Base-by-base conservation (phyloP, 495 filamentous ascomycete genomes). In the Terfezia claveryi region DNA sequence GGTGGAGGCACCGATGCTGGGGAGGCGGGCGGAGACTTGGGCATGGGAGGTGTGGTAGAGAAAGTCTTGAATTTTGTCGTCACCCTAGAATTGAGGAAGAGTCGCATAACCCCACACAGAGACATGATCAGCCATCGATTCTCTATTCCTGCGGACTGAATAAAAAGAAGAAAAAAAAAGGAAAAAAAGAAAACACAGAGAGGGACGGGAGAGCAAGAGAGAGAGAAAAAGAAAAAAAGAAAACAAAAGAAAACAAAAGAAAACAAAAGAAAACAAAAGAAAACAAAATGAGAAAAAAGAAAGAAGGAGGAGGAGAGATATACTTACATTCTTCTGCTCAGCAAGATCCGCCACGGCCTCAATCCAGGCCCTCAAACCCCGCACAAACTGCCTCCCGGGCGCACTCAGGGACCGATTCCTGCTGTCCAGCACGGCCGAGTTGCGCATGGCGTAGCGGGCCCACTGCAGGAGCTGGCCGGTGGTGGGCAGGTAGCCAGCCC, bases 21-120 rank as follows among this genome's bases (percentile, higher is more conserved):
- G 62, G 0, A 52, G 56, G 23, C 41, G 52, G 11, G 55, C 52
- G 6, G 56, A 62, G 49, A 64, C 17, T 8, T 53, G 54, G 3
- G 59, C 62, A 49, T 64, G 58, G 3, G 62, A 57, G n/a, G 62
- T 65, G 51, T 65, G 64, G 16, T 58, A 59, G 37, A 65, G 57
- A 17, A 65, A 65, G 36, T 65, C 62, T 55, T 65, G 62, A 9
- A 65, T 59, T 53, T 64, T 64, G 59, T 65, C 62, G 53, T 65
- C 62, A 8, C 51, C 23, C 60, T 62, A 50, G 9, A 7, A 4
- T 6, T 27, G n/a, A 27, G 23, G 23, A 14, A 8, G 50, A 51
- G 27, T 20, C 53, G 59, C 12, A 23, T 27, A n/a, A 51, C 20
- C 6, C 32, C 1, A 2, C n/a, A 36, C 20, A 20, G 20, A 20